Base-by-base conservation (phyloP, 306 rosid species). In the Cucurbita moschata region DNA sequence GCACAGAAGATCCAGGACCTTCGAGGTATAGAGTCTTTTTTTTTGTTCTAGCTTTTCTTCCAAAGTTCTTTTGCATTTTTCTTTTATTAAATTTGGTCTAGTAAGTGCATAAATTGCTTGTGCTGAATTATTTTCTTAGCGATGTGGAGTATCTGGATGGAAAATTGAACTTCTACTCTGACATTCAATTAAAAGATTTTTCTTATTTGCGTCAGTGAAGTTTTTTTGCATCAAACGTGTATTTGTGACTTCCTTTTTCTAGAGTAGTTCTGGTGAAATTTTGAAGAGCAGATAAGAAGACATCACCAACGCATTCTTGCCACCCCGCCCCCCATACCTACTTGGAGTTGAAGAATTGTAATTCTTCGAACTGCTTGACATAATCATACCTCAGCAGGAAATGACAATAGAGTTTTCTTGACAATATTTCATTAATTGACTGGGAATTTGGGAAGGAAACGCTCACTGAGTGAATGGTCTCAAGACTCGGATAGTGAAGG, bases 1-100 rank as follows among this genome's bases (percentile, higher is more conserved):
- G 91, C 81, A 90, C 93, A 14, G 88, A 87, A 11, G 96, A 90
- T 38, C 89, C 96, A 6, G 90, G 88, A 72, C 85, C 87, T 11
- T 78, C 88, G 2, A 84, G 83, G 82, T 83, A 58, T 9, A 16
- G 40, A 53, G 10, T 46, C 13, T 6, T 10, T 37, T 26, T 10
- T 21, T 10, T 21, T 40, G 46, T 16, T 5, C 15, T 5, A 16
- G 4, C 7, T 11, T 77, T 40, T 59, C 3, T 46, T 8, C 18
- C 51, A 5, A 8, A 35, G 18, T 57, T 49, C 50, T 30, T 30
- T 30, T 30, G 35, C 35, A 30, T 30, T 30, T 30, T 30, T 30
- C 35, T 30, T 30, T 30, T 30, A 30, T 30, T 30, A 30, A 30
- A 30, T 30, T 30, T 30, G 35, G 35, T 30, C 35, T 30, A 30